Evolutionary conservation across 2,329 filamentous ascomycete genomes (phyloP), one percentile per base, ranked within the genome.

Genomic region (Apiospora arundinis): DNA sequence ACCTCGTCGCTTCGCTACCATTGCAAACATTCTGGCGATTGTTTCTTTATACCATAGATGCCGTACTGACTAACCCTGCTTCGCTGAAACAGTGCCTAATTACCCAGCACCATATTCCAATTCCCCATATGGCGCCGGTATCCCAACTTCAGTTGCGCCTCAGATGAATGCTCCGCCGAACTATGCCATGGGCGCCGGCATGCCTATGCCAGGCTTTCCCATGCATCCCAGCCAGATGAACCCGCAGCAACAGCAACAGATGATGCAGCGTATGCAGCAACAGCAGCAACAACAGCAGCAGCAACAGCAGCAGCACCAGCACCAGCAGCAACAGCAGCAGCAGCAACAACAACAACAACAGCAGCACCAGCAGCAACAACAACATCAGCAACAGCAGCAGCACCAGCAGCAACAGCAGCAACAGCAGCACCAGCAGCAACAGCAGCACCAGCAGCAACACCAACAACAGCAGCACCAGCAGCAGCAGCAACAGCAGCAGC

Each of bases 91-190:
- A 89, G 88, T 90, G 85, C 80, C 87, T 75, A 78, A 80, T 67
- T 90, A 87, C 74, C 90, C 89, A 74, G 83, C 88, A 52, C 88
- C 89, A 69, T 91, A 89, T 75, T 85, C 87, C 32, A 85, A 83
- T 76, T 86, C 87, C 46, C 86, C 89, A 6, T 91, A 91, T 77
- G 88, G 87, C 73, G 81, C 86, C 75, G 84, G 85, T 74, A 81
- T 88, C 77, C 83, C 86, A 25, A 82, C 84, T 67, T 82, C 87
- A 48, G 83, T 84, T 74, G 83, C 82, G 60, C 85, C 85, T 11
- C 88, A 88, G 74, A 83, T 82, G 75, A 85, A 85, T 72, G 79
- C 83, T 72, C 82, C 83, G 68, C 82, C 82, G 68, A 89, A 86
- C 78, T 91, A 90, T 76, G 88, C 89, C 83, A 90, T 90, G 84